Base-by-base conservation (phyloP, 768 basidiomycete genomes). In the Tulasnella sp. region DNA sequence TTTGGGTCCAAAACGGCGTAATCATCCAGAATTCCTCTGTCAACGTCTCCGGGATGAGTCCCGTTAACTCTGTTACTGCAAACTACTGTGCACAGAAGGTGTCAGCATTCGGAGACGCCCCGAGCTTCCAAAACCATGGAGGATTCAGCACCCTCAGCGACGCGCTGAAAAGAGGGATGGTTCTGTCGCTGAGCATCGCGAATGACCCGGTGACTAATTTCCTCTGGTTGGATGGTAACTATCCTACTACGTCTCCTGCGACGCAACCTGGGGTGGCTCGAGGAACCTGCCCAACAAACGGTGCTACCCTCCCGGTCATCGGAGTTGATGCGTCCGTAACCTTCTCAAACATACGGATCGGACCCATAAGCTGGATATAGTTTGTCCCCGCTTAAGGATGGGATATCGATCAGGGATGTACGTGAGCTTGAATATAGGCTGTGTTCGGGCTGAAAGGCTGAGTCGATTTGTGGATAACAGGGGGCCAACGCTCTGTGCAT, bases 71-170 rank as follows among this genome's bases (percentile, higher is more conserved):
- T 73, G 87, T 91, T 87, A 89, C 88, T 81, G 86, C 87, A 80
- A 82, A 83, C 48, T 90, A 87, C 87, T 90, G 90, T 85, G 86
- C 84, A 48, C 85, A 83, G 72, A 87, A 88, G 83, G 89, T 89
- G 86, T 82, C 85, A 42, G 86, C 84, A 22, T 88, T 89, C 84
- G 87, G 87, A 41, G 87, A 89, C 84, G 85, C 84, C 44, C 85
- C 87, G 83, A 84, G 84, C 82, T 89, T 89, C 85, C 83, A 83
- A 72, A 77, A 82, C 77, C 85, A 86, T 81, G 89, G 89, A 76
- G 89, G 89, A 46, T 84, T 90, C 58, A 22, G 54, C 3, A 54
- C 22, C 54, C 4, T 54, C 54, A 46, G 16, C 46, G 46, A 16
- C 14, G 46, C 46, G 0, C 24, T 54, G 54, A 54, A 54, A 22